Evolutionary conservation across 192 early-diverging fungal species (phyloP), one percentile per base, ranked within the genome.

Genomic region (Chytriomyces sp.): DNA sequence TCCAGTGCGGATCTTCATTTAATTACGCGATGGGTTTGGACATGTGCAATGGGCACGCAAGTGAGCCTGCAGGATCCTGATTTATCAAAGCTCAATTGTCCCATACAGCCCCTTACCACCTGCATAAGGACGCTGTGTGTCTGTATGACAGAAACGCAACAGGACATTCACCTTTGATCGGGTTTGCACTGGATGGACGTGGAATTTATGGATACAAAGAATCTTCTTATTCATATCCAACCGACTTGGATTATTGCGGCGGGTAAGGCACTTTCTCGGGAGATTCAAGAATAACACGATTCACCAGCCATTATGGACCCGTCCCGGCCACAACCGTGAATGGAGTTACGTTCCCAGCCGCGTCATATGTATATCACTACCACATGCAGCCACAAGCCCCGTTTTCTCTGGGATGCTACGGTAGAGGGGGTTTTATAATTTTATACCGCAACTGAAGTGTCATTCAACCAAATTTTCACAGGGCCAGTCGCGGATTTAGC

Each of bases 331-430:
- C 17, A 19, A 66, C 64, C 39, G 12, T 66, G 19, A 49, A 49
- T 28, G 40, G 40, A 0, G 64, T 66, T 19, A 66, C 64, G 19
- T 66, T 52, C 32, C 64, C 64, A 17, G 40, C 44, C 8, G 40
- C 64, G 6, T 66, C 64, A 19, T n/a, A n/a, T n/a, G 40, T 44
- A 10, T 62, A 62, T 40, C 60, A 66, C 40, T 66, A 66, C 64
- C 64, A 66, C 3, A 38, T 28, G n/a, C 36, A 49, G 19, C 40
- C 64, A 26, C 6, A 1, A 12, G 39, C 64, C 0, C 64, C 64
- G n/a, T 66, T 31, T 17, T 52, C 64, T 14, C 0, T 66, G 41
- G 64, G 64, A 5, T 66, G 64, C 40, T 66, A 38, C 39, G 39
- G 36, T 7, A 30, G 39, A 19, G 17, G 5, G 6, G n/a, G n/a